Conservation (phyloP, 331 rosid genomes). For the Quercus lobata region DNA sequence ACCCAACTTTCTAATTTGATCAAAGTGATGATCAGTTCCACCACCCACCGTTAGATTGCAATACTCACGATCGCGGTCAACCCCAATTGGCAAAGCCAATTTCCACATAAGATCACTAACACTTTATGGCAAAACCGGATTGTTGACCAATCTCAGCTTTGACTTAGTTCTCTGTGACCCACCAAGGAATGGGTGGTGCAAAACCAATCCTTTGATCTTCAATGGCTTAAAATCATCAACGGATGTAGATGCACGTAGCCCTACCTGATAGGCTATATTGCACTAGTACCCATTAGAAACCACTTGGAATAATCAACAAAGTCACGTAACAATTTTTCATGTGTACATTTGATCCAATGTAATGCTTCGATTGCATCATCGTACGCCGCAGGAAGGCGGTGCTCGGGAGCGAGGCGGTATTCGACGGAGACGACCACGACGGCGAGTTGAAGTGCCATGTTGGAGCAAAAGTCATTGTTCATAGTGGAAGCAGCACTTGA, state of each 20-base stretch:
- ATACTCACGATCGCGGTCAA: conserved; percentile 33
- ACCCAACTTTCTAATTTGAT: neutral
- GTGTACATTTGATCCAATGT: conserved; percentile 37
- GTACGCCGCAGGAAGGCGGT: conserved; percentile 54
- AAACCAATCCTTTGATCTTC: conserved; percentile 34
- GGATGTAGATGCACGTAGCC: conserved; percentile 30
- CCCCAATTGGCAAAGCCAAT: conserved; percentile 25
- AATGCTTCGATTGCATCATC: conserved; percentile 48
- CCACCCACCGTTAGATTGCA: conserved; percentile 20
- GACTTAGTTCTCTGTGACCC: conserved; percentile 31
- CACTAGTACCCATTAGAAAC: conserved; percentile 46
- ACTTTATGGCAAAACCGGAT: conserved; percentile 16
- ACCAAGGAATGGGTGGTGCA: conserved; percentile 47
- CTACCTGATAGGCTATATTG: conserved; percentile 37
- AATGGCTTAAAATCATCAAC: conserved; percentile 15
- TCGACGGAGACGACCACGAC: conserved; percentile 45
- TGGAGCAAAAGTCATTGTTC: conserved; percentile 31
- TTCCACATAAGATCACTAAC: conserved; percentile 33
- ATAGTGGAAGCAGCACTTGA: conserved; percentile 29
- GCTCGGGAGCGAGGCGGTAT: conserved; percentile 62
- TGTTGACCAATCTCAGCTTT: conserved; percentile 24
- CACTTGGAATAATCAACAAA: conserved; percentile 32
- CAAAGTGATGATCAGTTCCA: neutral
- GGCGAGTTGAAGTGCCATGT: conserved; percentile 26
- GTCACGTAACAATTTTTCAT: conserved; percentile 33